A percentile compares a stretch with the other conserved stretches of the same genome.
phyloP scores from a whole-genome alignment of 2,329 filamentous ascomycete species.

The Aspergillus sergii region DNA sequence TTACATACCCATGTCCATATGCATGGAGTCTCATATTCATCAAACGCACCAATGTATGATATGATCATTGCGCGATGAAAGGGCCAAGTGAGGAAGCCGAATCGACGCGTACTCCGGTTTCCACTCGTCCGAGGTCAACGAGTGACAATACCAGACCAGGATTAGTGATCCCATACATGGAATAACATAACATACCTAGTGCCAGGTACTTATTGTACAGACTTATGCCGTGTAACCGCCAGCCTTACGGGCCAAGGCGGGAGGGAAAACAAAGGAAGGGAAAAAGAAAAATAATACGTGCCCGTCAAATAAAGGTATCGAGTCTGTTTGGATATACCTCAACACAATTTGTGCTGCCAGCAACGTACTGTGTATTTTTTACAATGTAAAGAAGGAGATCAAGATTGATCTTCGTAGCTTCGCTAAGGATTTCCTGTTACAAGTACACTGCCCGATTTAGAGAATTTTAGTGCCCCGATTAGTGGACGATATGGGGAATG shows the following conservation, averaged over 20 bases:
- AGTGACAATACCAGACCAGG: too few relatives aligned
- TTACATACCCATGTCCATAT: too few relatives aligned
- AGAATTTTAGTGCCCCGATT: neutral
- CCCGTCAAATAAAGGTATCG: neutral
- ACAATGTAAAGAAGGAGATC: neutral
- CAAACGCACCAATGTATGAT: too few relatives aligned
- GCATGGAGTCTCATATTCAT: too few relatives aligned
- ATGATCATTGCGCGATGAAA: too few relatives aligned
- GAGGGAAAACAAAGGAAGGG: neutral
- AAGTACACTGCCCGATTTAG: neutral
- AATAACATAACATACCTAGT: too few relatives aligned
- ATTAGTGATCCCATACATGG: too few relatives aligned
- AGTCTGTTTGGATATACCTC: neutral
- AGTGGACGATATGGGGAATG: neutral
- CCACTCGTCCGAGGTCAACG: too few relatives aligned
- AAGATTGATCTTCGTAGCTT: neutral
- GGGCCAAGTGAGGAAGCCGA: too few relatives aligned
- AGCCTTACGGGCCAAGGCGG: neutral
- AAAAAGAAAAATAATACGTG: neutral
- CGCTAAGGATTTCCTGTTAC: neutral
- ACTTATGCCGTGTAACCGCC: neutral
- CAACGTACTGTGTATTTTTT: neutral
- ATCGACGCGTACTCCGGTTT: too few relatives aligned
- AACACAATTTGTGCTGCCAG: neutral
- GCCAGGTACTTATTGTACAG: neutral